A percentile compares a stretch with the other conserved stretches of the same genome.
Evolutionary conservation across 73 alveolate species (phyloP).

Genomic region (Tetrahymena thermophila): DNA sequence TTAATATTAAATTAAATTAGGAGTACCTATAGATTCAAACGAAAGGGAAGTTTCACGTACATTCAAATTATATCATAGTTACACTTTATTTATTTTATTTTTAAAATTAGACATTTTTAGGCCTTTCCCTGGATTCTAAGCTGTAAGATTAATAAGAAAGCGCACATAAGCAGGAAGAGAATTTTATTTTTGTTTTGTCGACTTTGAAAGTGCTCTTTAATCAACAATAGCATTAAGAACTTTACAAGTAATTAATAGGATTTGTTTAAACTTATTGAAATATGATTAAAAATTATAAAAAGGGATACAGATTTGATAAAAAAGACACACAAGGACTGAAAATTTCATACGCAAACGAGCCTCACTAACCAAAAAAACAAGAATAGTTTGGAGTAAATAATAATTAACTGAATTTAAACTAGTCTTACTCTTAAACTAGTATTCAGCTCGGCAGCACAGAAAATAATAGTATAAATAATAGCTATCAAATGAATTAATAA

Average conservation of each 20-base stretch:
- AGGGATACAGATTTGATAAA: constrained; percentile 87
- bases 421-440: neutral
- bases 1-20: neutral
- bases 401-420: neutral
- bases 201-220: constrained; percentile 81
- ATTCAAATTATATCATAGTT: neutral
- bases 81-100: neutral
- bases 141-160: constrained; percentile 71
- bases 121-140: constrained; percentile 87
- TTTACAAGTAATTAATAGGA: constrained; percentile 54
- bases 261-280: neutral
- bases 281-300: neutral
- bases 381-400: neutral
- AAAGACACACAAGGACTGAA: constrained; percentile 76
- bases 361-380: neutral
- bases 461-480: neutral
- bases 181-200: constrained; percentile 83
- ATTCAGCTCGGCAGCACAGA: neutral
- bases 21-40: neutral
- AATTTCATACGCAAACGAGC: constrained; percentile 69
- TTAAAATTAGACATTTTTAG: constrained; percentile 61
- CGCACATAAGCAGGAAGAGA: constrained; percentile 75
- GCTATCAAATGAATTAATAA: neutral
- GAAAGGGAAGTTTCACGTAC: neutral
- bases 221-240: constrained; percentile 85